A percentile compares a stretch with the other conserved stretches of the same genome.
Conservation (phyloP, 2,329 filamentous ascomycete species). For the Thermothelomyces thermophilus region DNA sequence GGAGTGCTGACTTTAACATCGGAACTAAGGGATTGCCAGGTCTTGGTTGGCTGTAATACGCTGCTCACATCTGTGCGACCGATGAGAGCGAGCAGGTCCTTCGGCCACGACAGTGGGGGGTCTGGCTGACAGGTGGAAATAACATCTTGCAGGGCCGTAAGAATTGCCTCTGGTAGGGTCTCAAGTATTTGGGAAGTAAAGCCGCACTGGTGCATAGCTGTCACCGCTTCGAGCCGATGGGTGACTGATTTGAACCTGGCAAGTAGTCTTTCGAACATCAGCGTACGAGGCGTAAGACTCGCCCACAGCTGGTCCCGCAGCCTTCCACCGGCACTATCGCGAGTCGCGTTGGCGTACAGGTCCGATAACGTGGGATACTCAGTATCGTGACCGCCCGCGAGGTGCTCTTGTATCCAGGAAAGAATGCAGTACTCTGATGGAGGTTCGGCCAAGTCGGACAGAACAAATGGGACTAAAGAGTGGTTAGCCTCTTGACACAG, state of each 20-base stretch:
- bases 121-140: constrained; percentile 78
- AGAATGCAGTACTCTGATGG: constrained; percentile 34
- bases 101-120: constrained; percentile 71
- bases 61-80: constrained; percentile 74
- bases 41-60: constrained; percentile 47
- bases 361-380: constrained; percentile 40
- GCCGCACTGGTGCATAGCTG: constrained; percentile 64
- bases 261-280: constrained; percentile 64
- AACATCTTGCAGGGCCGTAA: constrained; percentile 72
- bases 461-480: constrained; percentile 5
- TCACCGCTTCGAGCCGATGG: constrained; percentile 58
- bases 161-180: constrained; percentile 77
- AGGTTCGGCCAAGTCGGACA: constrained; percentile 25
- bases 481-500: constrained; percentile 3
- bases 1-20: constrained; percentile 37
- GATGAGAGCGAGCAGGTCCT: constrained; percentile 64
- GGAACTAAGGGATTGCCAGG: constrained; percentile 29
- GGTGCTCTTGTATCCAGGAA: constrained; percentile 46
- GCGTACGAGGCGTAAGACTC: constrained; percentile 56
- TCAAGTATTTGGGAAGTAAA: constrained; percentile 65
- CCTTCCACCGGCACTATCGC: constrained; percentile 32
- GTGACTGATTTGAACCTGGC: constrained; percentile 45
- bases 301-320: constrained; percentile 38
- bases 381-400: constrained; percentile 34
- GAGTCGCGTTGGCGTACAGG: constrained; percentile 37